Conservation (phyloP, 2,329 filamentous ascomycete species). For the Zymoseptoria pseudotritici region DNA sequence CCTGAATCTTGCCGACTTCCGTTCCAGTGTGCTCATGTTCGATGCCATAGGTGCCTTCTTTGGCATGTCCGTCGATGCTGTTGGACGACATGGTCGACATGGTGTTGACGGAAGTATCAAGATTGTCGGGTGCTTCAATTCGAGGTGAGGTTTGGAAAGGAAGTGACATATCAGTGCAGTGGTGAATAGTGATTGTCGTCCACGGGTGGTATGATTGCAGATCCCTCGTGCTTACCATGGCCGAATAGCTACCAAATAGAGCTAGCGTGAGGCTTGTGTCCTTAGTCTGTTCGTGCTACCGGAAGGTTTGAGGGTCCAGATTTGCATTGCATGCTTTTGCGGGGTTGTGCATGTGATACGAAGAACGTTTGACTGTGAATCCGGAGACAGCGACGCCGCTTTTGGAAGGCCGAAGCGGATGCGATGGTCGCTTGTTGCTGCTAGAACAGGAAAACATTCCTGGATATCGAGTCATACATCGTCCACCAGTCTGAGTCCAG, state of each 20-base stretch:
- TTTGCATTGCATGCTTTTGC: background rate
- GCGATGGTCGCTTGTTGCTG: background rate
- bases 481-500: constrained; percentile 5
- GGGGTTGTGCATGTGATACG: background rate
- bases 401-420: background rate
- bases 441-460: constrained; percentile 5
- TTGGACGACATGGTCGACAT: background rate
- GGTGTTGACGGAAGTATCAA: background rate
- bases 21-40: background rate
- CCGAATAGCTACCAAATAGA: background rate
- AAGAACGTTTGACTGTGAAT: background rate
- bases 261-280: background rate
- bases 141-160: background rate
- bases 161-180: background rate
- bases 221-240: background rate
- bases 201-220: background rate
- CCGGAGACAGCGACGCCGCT: background rate
- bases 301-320: background rate
- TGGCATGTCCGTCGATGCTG: background rate
- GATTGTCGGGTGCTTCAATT: background rate
- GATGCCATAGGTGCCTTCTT: background rate
- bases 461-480: constrained; percentile 5
- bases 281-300: background rate
- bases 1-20: constrained; percentile 1
- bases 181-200: too few species aligned